phyloP scores from a whole-genome alignment of 1,139 yeast genomes.

The Geotrichum candidum region DNA sequence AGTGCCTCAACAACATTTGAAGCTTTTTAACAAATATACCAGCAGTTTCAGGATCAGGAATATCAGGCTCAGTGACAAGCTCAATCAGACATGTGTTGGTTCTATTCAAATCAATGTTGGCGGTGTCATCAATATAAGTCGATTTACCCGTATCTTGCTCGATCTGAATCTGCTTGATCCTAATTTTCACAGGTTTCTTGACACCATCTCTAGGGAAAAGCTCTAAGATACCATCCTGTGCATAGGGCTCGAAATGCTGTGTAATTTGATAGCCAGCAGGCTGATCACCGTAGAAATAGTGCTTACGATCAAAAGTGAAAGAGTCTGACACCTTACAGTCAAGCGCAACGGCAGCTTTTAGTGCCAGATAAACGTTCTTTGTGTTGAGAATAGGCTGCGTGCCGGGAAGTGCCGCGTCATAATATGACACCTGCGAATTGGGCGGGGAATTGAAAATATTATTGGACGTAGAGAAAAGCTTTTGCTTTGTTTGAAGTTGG shows the following conservation, averaged over 20 bases:
- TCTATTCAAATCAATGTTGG: conserved; percentile 69
- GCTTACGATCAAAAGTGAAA: conserved; percentile 85
- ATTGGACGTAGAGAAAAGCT: conserved; percentile 58
- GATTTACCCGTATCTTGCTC: conserved; percentile 96
- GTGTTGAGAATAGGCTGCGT: conserved; percentile 80
- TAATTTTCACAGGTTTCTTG: conserved; percentile 25
- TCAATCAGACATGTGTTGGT: conserved; percentile 84
- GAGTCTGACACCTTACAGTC: conserved; percentile 50
- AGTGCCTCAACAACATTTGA: conserved; percentile 60
- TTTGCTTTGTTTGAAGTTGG: conserved; percentile 66
- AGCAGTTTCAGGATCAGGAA: conserved; percentile 61
- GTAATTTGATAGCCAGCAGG: conserved; percentile 96
- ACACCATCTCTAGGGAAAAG: conserved; percentile 53
- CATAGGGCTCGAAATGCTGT: conserved; percentile 78
- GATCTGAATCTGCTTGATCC: conserved; percentile 70
- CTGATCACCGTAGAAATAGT: conserved; percentile 93
- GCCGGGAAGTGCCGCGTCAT: conserved; percentile 88
- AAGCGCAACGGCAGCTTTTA: conserved; percentile 68
- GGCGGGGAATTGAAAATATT: conserved; percentile 48
- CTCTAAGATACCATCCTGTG: conserved; percentile 54
- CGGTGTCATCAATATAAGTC: conserved; percentile 43
- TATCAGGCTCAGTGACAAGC: conserved; percentile 87
- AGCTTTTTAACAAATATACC: conserved; percentile 74
- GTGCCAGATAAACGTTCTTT: conserved; percentile 65
- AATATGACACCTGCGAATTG: conserved; percentile 66